Conservation (phyloP, 176 grass and related monocot species). For the Carex scoparia region DNA sequence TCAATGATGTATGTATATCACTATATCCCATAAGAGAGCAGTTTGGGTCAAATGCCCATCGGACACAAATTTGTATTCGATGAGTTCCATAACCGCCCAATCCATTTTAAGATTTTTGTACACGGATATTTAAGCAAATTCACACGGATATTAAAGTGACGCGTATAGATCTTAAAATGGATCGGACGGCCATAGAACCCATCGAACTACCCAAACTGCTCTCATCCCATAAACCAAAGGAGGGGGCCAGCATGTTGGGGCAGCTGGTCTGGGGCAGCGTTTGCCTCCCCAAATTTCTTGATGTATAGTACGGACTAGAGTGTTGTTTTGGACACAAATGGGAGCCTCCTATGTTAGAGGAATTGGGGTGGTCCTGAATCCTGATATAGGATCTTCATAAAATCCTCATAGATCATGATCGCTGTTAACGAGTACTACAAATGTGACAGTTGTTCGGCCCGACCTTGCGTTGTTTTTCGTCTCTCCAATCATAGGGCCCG, state of each 20-base stretch:
- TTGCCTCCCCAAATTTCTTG: not conserved
- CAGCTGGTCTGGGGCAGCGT: not conserved
- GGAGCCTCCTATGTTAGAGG: not conserved
- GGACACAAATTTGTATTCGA: too few relatives aligned
- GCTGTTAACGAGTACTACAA: too few relatives aligned
- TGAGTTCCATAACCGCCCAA: too few relatives aligned
- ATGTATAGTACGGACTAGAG: not conserved
- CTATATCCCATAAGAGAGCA: too few relatives aligned
- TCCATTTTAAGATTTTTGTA: too few relatives aligned
- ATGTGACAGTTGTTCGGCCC: not conserved
- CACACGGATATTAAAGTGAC: too few relatives aligned
- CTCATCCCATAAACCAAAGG: not conserved
- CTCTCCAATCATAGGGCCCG: not conserved
- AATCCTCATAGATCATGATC: not conserved
- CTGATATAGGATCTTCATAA: not conserved
- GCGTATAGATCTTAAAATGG: too few relatives aligned
- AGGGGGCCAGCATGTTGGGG: conserved; percentile 4
- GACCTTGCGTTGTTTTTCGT: not conserved
- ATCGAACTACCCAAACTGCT: too few relatives aligned
- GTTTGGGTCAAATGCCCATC: too few relatives aligned
- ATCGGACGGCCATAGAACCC: too few relatives aligned
- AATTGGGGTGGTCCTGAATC: not conserved
- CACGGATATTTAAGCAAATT: too few relatives aligned
- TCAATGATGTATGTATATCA: not conserved
- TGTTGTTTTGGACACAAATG: not conserved